phyloP scores from a whole-genome alignment of 1,284 basidiomycete species.

The Apiotrichum mycotoxinovorans region DNA sequence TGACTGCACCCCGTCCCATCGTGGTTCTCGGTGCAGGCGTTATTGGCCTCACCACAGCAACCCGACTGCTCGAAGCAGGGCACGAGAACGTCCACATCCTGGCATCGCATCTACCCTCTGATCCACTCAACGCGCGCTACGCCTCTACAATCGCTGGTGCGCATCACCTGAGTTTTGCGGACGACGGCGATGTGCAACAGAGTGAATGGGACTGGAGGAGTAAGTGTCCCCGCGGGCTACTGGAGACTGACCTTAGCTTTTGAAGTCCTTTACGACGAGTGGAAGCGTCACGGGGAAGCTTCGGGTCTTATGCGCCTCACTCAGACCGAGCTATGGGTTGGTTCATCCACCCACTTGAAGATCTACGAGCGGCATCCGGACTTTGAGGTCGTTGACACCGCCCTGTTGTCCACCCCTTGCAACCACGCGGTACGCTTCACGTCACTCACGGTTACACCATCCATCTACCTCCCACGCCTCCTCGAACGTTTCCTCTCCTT shows the following conservation, averaged over 20 bases:
- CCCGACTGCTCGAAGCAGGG: slow-evolving; percentile 31
- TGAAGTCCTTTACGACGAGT: slow-evolving; percentile 37
- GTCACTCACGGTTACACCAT: slow-evolving; percentile 47
- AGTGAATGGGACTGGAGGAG: slow-evolving; percentile 37
- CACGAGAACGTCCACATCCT: slow-evolving; percentile 34
- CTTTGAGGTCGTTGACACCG: slow-evolving; percentile 22
- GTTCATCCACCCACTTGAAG: slow-evolving; percentile 37
- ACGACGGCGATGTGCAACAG: slow-evolving; percentile 40
- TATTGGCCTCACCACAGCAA: slow-evolving; percentile 47
- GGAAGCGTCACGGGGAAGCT: slow-evolving; percentile 28
- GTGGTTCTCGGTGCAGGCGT: slow-evolving; percentile 44
- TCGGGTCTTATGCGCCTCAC: slow-evolving; percentile 41
- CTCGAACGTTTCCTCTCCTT: slow-evolving; percentile 17
- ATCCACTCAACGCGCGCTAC: slow-evolving; percentile 37
- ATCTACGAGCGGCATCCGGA: slow-evolving; percentile 47
- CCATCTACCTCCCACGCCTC: slow-evolving; percentile 38
- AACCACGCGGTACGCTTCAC: slow-evolving; percentile 46
- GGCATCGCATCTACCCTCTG: slow-evolving; percentile 39
- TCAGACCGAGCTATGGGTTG: slow-evolving; percentile 46
- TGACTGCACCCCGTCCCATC: slow-evolving; percentile 21
- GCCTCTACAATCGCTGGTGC: slow-evolving; percentile 45
- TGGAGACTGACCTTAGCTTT: slow-evolving; percentile 30
- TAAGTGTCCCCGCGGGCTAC: slow-evolving; percentile 18
- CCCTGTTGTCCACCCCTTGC: slow-evolving; percentile 10
- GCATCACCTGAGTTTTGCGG: slow-evolving; percentile 49